Percentiles rank a stretch among this genome's conserved stretches.
These are phyloP conservation scores for Phragmites australis DNA, from an alignment of 176 grass and related monocot genomes.

Conservation along the genomic window DNA sequence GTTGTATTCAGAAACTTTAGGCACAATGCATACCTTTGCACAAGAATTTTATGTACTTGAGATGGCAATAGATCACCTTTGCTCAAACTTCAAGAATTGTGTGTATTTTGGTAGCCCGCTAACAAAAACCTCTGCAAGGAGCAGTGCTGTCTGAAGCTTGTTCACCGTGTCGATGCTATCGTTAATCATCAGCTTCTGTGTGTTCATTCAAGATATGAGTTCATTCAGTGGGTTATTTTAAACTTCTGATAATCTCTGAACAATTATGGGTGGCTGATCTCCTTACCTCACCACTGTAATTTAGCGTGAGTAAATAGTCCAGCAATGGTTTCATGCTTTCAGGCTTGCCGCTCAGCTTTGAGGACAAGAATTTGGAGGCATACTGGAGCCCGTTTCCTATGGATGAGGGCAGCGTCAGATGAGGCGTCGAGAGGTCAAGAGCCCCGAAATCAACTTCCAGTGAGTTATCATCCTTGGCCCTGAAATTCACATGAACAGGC, in stretches of 20 bases:
- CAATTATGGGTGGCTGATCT: background rate
- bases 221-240: background rate
- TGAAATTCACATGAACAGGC: constrained; percentile 40
- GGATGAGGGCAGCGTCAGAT: constrained; percentile 75
- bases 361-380: constrained; percentile 73
- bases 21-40: background rate
- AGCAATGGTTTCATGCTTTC: constrained; percentile 80
- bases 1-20: constrained; percentile 12
- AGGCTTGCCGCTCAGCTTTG: constrained; percentile 54
- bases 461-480: constrained; percentile 84
- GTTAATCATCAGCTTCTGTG: constrained; percentile 96
- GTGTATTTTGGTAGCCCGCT: constrained; percentile 72
- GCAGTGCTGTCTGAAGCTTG: constrained; percentile 88
- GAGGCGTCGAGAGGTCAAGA: constrained; percentile 69
- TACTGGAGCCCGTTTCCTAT: constrained; percentile 87
- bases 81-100: constrained; percentile 80
- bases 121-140: constrained; percentile 77
- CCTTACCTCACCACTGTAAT: constrained; percentile 73
- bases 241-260: background rate
- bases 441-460: constrained; percentile 88
- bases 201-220: constrained; percentile 13
- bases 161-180: constrained; percentile 63
- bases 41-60: background rate
- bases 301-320: constrained; percentile 77
- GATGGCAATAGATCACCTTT: constrained; percentile 51